phyloP scores from a whole-genome alignment of 768 basidiomycete species.

The Amanita phalloides region DNA sequence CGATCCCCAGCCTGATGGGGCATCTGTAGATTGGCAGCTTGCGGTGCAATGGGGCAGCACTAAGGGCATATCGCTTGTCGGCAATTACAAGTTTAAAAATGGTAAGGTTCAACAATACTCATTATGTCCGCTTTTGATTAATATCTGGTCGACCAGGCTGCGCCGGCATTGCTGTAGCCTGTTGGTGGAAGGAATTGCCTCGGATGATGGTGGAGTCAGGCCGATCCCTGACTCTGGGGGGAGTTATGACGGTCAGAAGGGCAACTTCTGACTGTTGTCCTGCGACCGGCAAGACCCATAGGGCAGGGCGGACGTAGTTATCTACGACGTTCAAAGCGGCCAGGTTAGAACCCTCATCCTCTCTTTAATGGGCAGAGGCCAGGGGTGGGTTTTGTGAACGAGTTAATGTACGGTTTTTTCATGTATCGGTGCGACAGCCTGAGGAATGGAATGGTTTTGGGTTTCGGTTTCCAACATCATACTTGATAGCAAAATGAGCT shows the following conservation, averaged over 20 bases:
- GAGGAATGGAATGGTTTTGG: too few species aligned
- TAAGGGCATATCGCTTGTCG: background rate
- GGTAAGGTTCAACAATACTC: too few species aligned
- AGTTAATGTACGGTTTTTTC: too few species aligned
- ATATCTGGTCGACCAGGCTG: background rate
- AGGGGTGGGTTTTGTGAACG: background rate
- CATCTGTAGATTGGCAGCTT: background rate
- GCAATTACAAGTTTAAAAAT: too few species aligned
- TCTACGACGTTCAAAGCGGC: too few species aligned
- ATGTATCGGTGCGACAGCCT: too few species aligned
- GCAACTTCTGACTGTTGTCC: slow-evolving; percentile 1
- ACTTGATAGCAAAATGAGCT: too few species aligned
- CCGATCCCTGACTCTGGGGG: background rate
- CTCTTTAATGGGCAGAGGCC: background rate
- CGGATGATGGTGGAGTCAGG: background rate
- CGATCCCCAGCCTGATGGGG: background rate
- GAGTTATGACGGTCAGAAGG: background rate
- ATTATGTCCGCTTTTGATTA: background rate
- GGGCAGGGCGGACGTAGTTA: background rate
- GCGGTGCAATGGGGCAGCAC: background rate
- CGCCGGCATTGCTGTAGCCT: too few species aligned
- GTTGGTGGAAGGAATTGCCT: too few species aligned
- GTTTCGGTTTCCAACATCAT: too few species aligned
- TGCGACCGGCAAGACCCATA: background rate
- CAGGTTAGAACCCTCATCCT: too few species aligned